Evolutionary conservation across 768 basidiomycete species (phyloP), one percentile per base, ranked within the genome.

Genomic region (Terana coerulea): DNA sequence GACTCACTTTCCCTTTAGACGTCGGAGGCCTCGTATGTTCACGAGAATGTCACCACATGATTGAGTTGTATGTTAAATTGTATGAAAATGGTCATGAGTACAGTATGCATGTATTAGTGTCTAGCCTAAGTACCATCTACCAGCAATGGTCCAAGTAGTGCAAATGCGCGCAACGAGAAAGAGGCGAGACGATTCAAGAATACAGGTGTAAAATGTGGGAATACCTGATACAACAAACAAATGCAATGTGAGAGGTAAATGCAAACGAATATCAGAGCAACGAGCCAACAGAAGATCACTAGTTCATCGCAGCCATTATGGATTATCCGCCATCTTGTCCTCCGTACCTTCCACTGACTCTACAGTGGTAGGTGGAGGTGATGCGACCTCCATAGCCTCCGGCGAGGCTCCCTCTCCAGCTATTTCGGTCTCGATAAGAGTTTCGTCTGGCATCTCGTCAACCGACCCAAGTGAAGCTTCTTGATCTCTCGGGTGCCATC

Each of bases 241-340:
- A 35, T 54, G 53, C 53, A 30, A 39, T 43, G 48, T 39, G n/a
- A 30, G 29, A 31, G 39, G 31, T 54, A 54, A 43, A 54, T 54
- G 47, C 40, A 42, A 46, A 25, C 24, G 47, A 36, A 49, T 19
- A 49, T 54, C 36, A 49, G 40, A 54, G 53, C 48, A 54, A 37
- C 17, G 47, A 49, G 30, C 7, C 30, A 42, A 29, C 28, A n/a
- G 17, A 47, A 22, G 22, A 30, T 45, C 24, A 25, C 8, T 28
- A 24, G 45, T 39, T 29, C 45, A 30, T 36, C 8, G n/a, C 12
- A 33, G 36, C 37, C 21, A 43, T 21, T 14, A 39, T 11, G 35
- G 29, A 19, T 48, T 28, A 35, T 14, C 46, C 30, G 36, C n/a
- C 25, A 11, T 41, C 22, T 19, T 41, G 28, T 29, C 49, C n/a